A percentile compares a stretch with the other conserved stretches of the same genome.
phyloP scores from a whole-genome alignment of 495 filamentous ascomycete species.

The Daldinia loculata region DNA sequence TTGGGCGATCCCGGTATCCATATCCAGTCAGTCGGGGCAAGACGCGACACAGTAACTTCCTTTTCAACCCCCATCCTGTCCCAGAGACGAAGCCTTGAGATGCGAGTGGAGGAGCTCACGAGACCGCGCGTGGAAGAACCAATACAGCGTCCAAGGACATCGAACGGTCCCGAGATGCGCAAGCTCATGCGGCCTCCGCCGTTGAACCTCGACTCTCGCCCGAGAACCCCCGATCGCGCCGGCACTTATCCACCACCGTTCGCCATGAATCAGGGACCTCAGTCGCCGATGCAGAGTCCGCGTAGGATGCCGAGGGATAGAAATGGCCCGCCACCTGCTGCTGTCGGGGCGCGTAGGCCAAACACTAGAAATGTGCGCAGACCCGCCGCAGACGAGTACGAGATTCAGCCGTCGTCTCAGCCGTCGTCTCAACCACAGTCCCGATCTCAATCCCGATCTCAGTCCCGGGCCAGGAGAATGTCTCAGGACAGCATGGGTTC shows the following conservation, averaged over 20 bases:
- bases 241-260: slow-evolving; percentile 37
- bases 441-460: neutral
- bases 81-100: slow-evolving; percentile 52
- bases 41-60: slow-evolving; percentile 54
- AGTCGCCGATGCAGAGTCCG: slow-evolving; percentile 27
- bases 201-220: slow-evolving; percentile 32
- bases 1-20: slow-evolving; percentile 49
- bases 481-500: slow-evolving; percentile 32
- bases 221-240: slow-evolving; percentile 32
- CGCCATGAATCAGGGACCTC: slow-evolving; percentile 16
- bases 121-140: slow-evolving; percentile 22
- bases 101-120: slow-evolving; percentile 56
- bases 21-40: slow-evolving; percentile 53
- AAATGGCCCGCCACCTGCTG: slow-evolving; percentile 24
- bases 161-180: slow-evolving; percentile 19
- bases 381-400: slow-evolving; percentile 31
- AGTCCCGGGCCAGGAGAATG: slow-evolving; percentile 1
- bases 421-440: neutral
- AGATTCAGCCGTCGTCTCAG: slow-evolving; percentile 14
- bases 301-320: slow-evolving; percentile 23
- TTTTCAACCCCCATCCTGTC: slow-evolving; percentile 25
- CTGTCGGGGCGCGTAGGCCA: slow-evolving; percentile 27
- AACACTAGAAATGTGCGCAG: slow-evolving; percentile 28
- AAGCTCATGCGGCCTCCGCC: slow-evolving; percentile 39
- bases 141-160: slow-evolving; percentile 26